Evolutionary conservation across 2,329 filamentous ascomycete genomes (phyloP).

Genomic region (Camillea tinctor): DNA sequence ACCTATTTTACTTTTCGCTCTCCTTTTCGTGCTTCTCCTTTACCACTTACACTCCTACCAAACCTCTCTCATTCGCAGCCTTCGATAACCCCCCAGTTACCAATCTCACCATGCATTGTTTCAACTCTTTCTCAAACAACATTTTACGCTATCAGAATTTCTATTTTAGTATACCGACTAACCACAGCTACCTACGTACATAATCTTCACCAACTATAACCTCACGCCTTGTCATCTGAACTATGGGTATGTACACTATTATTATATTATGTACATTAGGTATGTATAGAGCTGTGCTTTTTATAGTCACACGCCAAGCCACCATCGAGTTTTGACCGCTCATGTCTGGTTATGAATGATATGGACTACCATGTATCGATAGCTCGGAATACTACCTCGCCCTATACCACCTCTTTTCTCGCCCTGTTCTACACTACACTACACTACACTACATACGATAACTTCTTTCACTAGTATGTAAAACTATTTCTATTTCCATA

Average conservation of each 20-base stretch:
- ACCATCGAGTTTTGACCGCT: background rate
- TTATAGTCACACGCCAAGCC: background rate
- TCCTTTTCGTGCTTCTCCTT: background rate
- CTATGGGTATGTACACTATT: no score
- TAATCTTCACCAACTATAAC: background rate
- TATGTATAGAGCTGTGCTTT: background rate
- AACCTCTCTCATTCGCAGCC: background rate
- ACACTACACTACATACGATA: no score
- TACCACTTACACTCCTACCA: no score
- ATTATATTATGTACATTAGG: background rate
- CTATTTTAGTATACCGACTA: background rate
- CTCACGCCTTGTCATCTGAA: background rate
- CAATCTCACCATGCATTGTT: background rate
- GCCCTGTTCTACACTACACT: no score
- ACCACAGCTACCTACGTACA: background rate
- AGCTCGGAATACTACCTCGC: no score
- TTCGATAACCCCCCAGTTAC: background rate
- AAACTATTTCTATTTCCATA: conserved; percentile 5
- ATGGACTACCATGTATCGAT: background rate
- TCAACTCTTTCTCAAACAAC: background rate
- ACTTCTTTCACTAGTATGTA: no score
- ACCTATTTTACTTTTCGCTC: no score
- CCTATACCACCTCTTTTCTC: no score
- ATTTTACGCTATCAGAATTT: background rate
- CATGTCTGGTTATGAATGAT: background rate